Base-by-base conservation (phyloP, 805 yeast genomes). In the Ogataea sp. region DNA sequence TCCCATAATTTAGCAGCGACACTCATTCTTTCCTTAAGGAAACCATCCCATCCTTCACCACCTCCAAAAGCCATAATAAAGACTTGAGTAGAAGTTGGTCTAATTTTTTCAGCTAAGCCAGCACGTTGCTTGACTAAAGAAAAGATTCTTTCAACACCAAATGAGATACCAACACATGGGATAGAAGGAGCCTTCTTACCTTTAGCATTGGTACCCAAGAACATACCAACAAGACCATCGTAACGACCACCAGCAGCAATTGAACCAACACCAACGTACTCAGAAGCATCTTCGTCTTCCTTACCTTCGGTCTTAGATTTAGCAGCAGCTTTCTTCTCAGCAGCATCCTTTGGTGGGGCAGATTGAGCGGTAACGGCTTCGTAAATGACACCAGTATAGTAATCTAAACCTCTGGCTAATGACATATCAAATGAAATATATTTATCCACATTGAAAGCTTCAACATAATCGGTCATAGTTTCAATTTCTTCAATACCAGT, bases 181-280 rank as follows among this genome's bases (percentile, higher is more conserved):
- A 93, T 88, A 18, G 89, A 82, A 25, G 65, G 66, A 10, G 68
- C 65, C 36, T 73, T 69, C 60, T 82, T 82, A 37, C 66, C 66
- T 64, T 85, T 86, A 50, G 93, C 88, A 49, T 80, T 80, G 32
- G 94, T 80, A 44, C 74, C 73, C 39, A 87, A 75, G 60, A 93
- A 93, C 98, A 93, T 93, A 50, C 96, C 96, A 29, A 93, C 97
- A 44, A 93, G 75, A 53, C 83, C 83, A 62, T 93, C 98, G 63
- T 93, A 93, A 63, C 98, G 85, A 48, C 98, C 98, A 66, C 98
- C 98, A 37, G 96, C 98, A 38, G 96, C 96, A 55, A 93, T 88
- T 6, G 98, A 93, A 27, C 98, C 98, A 32, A 90, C 96, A 51
- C 98, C 98, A 39, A 93, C 97, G 52, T 84, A 87, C 47, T 86